Evolutionary conservation across 2,329 filamentous ascomycete species (phyloP).

Genomic region (Fusarium burgessii): DNA sequence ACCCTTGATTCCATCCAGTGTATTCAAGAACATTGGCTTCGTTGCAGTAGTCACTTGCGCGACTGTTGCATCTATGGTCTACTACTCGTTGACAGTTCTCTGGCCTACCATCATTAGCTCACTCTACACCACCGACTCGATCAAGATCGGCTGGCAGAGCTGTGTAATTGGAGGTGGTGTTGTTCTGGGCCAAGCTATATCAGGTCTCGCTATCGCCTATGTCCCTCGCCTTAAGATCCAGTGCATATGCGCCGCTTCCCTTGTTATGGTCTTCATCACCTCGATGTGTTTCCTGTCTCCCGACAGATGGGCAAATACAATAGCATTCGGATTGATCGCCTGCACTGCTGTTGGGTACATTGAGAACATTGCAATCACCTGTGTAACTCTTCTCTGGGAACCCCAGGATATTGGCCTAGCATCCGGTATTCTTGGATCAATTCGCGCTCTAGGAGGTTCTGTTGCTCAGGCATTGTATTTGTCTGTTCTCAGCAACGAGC

Average conservation of each 20-base stretch:
- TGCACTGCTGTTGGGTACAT: conserved; percentile 53
- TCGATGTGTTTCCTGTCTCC: conserved; percentile 47
- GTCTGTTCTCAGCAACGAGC: conserved; percentile 53
- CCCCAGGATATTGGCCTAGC: conserved; percentile 60
- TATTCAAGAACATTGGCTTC: conserved; percentile 57
- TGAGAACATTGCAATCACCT: conserved; percentile 57
- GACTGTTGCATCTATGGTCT: conserved; percentile 58
- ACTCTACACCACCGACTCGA: conserved; percentile 55
- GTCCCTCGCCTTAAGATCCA: conserved; percentile 54
- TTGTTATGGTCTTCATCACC: conserved; percentile 52
- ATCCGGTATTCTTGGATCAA: conserved; percentile 58
- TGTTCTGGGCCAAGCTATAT: conserved; percentile 55
- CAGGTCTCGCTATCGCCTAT: conserved; percentile 52
- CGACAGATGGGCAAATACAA: conserved; percentile 47
- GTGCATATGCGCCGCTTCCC: conserved; percentile 47
- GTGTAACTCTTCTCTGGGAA: conserved; percentile 59
- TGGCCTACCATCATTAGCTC: conserved; percentile 58
- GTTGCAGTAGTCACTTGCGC: conserved; percentile 55
- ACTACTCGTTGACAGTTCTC: conserved; percentile 58
- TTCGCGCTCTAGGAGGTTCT: conserved; percentile 57
- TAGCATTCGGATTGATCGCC: conserved; percentile 51
- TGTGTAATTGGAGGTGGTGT: conserved; percentile 57
- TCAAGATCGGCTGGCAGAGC: conserved; percentile 57
- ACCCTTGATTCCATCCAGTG: conserved; percentile 57
- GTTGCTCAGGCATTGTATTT: conserved; percentile 54